Conservation (phyloP, 2,329 filamentous ascomycete genomes). For the Botryotinia globosa region DNA sequence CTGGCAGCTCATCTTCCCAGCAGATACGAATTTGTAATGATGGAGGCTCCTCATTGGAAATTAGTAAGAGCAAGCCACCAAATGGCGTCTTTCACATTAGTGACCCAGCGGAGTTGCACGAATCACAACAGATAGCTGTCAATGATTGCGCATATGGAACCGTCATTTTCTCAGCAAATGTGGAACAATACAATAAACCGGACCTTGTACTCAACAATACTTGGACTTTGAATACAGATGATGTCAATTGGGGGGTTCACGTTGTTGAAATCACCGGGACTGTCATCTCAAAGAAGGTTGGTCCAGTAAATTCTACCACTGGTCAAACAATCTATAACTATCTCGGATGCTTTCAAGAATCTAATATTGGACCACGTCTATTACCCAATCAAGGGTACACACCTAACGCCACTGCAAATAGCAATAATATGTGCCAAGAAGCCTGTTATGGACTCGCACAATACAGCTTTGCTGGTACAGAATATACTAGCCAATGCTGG, state of each 20-base stretch:
- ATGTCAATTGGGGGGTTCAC: slow-evolving; percentile 40
- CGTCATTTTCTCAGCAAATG: slow-evolving; percentile 33
- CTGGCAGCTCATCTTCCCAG: slow-evolving; percentile 30
- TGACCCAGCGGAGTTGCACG: slow-evolving; percentile 35
- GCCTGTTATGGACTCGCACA: slow-evolving; percentile 31
- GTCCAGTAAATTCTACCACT: slow-evolving; percentile 15
- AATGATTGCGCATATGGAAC: slow-evolving; percentile 35
- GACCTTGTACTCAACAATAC: slow-evolving; percentile 30
- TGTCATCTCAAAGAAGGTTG: slow-evolving; percentile 20
- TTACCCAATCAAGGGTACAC: slow-evolving; percentile 34
- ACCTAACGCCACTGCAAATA: slow-evolving; percentile 30
- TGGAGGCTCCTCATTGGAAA: slow-evolving; percentile 36
- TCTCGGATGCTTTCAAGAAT: slow-evolving; percentile 39
- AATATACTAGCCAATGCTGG: slow-evolving; percentile 36
- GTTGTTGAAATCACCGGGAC: slow-evolving; percentile 33
- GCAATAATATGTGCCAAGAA: slow-evolving; percentile 39
- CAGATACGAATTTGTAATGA: slow-evolving; percentile 37
- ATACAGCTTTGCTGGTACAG: slow-evolving; percentile 38
- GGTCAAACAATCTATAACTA: slow-evolving; percentile 33
- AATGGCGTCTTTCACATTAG: slow-evolving; percentile 29
- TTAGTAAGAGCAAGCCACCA: slow-evolving; percentile 38
- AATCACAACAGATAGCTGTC: slow-evolving; percentile 33
- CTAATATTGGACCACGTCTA: slow-evolving; percentile 34
- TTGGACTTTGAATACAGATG: slow-evolving; percentile 43
- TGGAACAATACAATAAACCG: slow-evolving; percentile 31